A percentile compares a stretch with the other conserved stretches of the same genome.
phyloP scores from a whole-genome alignment of 2,329 filamentous ascomycete genomes.

The Pezicula neosporulosa region DNA sequence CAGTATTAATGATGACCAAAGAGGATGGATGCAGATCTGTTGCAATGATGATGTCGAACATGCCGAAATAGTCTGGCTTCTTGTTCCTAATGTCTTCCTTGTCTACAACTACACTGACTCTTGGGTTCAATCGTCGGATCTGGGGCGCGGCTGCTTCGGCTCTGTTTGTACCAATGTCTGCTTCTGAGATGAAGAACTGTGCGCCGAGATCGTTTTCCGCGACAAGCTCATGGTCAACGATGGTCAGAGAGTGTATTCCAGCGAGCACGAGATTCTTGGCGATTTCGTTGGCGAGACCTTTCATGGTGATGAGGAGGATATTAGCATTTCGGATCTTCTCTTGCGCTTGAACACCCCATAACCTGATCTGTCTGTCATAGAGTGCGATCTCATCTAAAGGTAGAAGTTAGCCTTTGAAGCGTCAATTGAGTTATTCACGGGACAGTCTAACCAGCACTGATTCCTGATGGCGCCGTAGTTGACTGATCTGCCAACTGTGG shows the following conservation, averaged over 20 bases:
- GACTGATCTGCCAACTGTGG: background rate
- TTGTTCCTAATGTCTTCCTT: constrained; percentile 64
- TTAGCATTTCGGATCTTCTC: constrained; percentile 87
- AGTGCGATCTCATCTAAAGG: constrained; percentile 84
- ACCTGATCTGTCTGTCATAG: constrained; percentile 93
- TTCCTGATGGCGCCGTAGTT: constrained; percentile 16
- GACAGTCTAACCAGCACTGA: constrained; percentile 32
- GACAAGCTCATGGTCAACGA: constrained; percentile 75
- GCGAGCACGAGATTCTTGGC: constrained; percentile 97
- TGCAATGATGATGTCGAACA: constrained; percentile 83
- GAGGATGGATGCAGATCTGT: constrained; percentile 78
- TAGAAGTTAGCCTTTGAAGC: constrained; percentile 6
- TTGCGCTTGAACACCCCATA: constrained; percentile 96
- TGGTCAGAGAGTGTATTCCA: constrained; percentile 84
- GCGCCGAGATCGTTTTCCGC: constrained; percentile 77
- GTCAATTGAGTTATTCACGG: background rate
- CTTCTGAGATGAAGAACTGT: constrained; percentile 72
- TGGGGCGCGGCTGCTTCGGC: constrained; percentile 76
- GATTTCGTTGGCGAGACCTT: constrained; percentile 87
- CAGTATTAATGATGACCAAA: constrained; percentile 78
- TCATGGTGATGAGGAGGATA: constrained; percentile 84
- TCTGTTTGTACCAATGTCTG: constrained; percentile 77
- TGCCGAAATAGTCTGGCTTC: constrained; percentile 68
- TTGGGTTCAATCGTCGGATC: constrained; percentile 83
- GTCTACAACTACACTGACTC: constrained; percentile 74